These are phyloP conservation scores for Aechmea fasciata DNA, from an alignment of 176 grass and related monocot genomes.

Conservation along the genomic window DNA sequence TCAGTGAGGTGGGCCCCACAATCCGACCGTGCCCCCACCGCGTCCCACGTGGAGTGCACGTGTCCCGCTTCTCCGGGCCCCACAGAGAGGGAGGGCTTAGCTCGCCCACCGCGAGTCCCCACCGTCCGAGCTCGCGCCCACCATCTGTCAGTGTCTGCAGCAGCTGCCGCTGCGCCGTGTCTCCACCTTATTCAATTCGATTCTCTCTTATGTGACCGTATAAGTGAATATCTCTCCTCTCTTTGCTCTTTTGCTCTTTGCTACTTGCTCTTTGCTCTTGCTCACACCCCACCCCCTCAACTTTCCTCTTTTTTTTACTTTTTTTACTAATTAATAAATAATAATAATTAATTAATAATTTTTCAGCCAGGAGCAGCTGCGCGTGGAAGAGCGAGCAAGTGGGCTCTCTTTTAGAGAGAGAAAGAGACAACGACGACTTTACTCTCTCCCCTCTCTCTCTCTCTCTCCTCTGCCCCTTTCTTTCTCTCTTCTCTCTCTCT, in stretches of 20 bases:
- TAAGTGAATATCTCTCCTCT: background rate
- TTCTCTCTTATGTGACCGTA: background rate
- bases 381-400: background rate
- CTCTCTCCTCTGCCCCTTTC: background rate
- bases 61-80: background rate
- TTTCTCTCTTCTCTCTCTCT: background rate
- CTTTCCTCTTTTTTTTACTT: background rate
- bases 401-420: constrained; percentile 3
- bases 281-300: background rate
- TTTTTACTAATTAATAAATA: too few species aligned
- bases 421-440: background rate
- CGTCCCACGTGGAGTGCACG: background rate
- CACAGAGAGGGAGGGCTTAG: background rate
- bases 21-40: background rate
- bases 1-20: too few species aligned
- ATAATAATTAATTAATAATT: too few species aligned
- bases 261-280: too few species aligned
- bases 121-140: background rate
- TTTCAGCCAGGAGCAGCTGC: too few species aligned
- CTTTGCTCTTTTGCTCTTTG: too few species aligned
- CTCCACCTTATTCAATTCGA: background rate
- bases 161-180: background rate
- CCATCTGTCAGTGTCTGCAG: background rate
- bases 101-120: too few species aligned
- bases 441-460: background rate